These are phyloP conservation scores for Claviceps sp. DNA, from an alignment of 2,329 filamentous ascomycete genomes.

Conservation along the genomic window DNA sequence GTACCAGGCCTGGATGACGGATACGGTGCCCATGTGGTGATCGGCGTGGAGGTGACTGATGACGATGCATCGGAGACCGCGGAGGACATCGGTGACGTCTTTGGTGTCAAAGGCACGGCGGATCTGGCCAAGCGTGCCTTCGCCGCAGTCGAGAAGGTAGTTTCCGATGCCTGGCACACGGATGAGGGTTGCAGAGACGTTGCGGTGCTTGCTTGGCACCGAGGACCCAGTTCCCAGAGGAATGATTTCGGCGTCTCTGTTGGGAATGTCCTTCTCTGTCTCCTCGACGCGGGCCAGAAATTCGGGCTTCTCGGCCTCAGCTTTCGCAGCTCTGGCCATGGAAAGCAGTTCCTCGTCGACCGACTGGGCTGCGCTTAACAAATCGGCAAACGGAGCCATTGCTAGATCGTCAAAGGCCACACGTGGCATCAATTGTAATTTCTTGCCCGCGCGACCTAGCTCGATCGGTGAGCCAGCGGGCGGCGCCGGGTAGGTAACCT, in stretches of 20 bases:
- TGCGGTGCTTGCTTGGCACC: slow-evolving; percentile 82
- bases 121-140: slow-evolving; percentile 83
- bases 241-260: slow-evolving; percentile 67
- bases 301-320: slow-evolving; percentile 25
- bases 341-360: slow-evolving; percentile 30
- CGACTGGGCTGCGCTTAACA: slow-evolving; percentile 32
- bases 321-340: slow-evolving; percentile 37
- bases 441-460: slow-evolving; percentile 30
- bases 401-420: slow-evolving; percentile 32
- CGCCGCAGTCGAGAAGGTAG: slow-evolving; percentile 83
- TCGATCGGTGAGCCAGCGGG: slow-evolving; percentile 18
- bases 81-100: slow-evolving; percentile 57
- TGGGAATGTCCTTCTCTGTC: slow-evolving; percentile 52
- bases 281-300: slow-evolving; percentile 37
- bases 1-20: slow-evolving; percentile 74
- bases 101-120: slow-evolving; percentile 55
- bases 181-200: slow-evolving; percentile 80
- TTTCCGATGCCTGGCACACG: slow-evolving; percentile 75
- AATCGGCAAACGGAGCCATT: slow-evolving; percentile 28
- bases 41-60: slow-evolving; percentile 95
- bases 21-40: slow-evolving; percentile 78
- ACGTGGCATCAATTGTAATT: slow-evolving; percentile 33
- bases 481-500: slow-evolving; percentile 13
- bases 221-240: slow-evolving; percentile 87
- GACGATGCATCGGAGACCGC: slow-evolving; percentile 69